phyloP scores from a whole-genome alignment of 805 yeast genomes.

The Candida boidinii region DNA sequence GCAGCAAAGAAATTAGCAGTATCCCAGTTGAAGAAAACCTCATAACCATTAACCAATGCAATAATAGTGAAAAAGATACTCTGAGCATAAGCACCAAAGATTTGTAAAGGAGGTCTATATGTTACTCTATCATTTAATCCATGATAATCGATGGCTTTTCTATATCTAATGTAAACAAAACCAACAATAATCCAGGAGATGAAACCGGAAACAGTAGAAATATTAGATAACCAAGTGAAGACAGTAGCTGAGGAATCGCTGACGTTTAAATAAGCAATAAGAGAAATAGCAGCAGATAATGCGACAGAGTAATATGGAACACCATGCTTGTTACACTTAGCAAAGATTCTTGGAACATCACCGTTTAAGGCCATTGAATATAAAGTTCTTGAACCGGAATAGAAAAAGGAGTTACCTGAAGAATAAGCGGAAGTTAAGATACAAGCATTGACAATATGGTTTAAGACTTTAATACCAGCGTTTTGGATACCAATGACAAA shows the following conservation, averaged over 20 bases:
- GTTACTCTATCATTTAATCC: slow-evolving; percentile 47
- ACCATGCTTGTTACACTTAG: slow-evolving; percentile 36
- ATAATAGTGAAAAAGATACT: slow-evolving; percentile 42
- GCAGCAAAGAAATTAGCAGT: slow-evolving; percentile 61
- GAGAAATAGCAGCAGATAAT: slow-evolving; percentile 29
- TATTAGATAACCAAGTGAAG: slow-evolving; percentile 58
- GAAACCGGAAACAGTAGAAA: slow-evolving; percentile 60
- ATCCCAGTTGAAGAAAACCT: slow-evolving; percentile 50
- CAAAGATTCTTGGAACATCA: slow-evolving; percentile 29
- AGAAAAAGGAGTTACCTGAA: slow-evolving; percentile 36
- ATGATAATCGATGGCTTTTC: slow-evolving; percentile 52
- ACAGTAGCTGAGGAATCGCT: slow-evolving; percentile 44
- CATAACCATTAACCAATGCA: slow-evolving; percentile 66
- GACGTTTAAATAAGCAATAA: slow-evolving; percentile 45
- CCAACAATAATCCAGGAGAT: slow-evolving; percentile 51
- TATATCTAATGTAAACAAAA: slow-evolving; percentile 50
- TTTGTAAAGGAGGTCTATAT: slow-evolving; percentile 47
- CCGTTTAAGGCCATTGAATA: slow-evolving; percentile 32
- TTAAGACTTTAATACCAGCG: slow-evolving; percentile 50
- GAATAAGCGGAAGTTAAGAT: slow-evolving; percentile 53
- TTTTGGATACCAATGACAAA: slow-evolving; percentile 56
- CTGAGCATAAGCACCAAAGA: slow-evolving; percentile 45
- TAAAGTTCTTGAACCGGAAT: slow-evolving; percentile 33
- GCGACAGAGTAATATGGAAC: slow-evolving; percentile 47
- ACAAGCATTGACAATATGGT: slow-evolving; percentile 55